phyloP scores from a whole-genome alignment of 2,329 filamentous ascomycete genomes.

The Ascochyta rabiei region DNA sequence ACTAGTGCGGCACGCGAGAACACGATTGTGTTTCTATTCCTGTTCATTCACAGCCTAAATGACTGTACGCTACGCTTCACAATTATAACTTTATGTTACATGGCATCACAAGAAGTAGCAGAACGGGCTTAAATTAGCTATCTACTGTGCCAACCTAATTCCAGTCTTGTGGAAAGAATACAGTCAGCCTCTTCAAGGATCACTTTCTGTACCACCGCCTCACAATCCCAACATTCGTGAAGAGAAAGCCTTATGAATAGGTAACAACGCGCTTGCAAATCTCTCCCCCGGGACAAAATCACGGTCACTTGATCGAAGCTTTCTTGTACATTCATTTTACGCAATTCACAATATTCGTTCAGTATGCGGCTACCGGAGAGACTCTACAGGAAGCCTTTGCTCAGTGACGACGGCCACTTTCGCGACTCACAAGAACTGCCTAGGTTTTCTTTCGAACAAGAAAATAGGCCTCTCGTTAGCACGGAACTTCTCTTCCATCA shows the following conservation, averaged over 20 bases:
- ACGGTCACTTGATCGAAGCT: not conserved
- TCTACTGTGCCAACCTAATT: not conserved
- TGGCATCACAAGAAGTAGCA: not conserved
- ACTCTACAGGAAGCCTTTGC: conserved; percentile 10
- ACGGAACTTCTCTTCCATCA: conserved; percentile 28
- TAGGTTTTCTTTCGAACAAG: conserved; percentile 28
- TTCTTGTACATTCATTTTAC: conserved; percentile 8
- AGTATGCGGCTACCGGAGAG: conserved; percentile 24
- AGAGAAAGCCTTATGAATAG: not conserved
- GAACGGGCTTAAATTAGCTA: conserved; percentile 4
- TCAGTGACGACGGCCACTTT: conserved; percentile 6
- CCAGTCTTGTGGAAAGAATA: not conserved
- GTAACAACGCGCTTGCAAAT: not conserved
- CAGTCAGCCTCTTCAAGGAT: conserved; percentile 16
- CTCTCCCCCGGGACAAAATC: not conserved
- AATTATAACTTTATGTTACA: not conserved
- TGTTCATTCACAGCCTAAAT: conserved; percentile 10
- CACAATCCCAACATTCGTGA: conserved; percentile 1
- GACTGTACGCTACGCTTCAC: not conserved
- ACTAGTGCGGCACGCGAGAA: conserved; percentile 3
- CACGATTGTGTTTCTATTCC: conserved; percentile 13
- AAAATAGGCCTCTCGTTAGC: conserved; percentile 23
- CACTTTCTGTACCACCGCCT: conserved; percentile 21
- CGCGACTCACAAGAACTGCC: conserved; percentile 19
- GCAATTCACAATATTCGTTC: conserved; percentile 3